Base-by-base conservation (phyloP, 345 rosid genomes). In the Schrenkiella parvula region DNA sequence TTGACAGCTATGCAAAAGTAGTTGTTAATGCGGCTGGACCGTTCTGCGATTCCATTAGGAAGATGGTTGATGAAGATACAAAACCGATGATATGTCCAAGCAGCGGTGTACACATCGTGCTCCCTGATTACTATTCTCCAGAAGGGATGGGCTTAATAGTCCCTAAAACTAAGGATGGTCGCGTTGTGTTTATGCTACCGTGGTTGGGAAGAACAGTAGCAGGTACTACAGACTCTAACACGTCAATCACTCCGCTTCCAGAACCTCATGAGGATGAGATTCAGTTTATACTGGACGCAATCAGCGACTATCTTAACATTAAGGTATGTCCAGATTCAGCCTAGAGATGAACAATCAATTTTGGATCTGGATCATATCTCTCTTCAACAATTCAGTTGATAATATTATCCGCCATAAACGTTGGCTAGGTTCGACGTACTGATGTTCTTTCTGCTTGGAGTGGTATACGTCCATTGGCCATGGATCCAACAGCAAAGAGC, bases 391-490 rank as follows among this genome's bases (percentile, higher is more conserved):
- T 46, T 42, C 31, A 43, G 64, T 9, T 64, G 70, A 63, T 53
- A 26, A 31, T 64, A 22, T 32, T 5, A 15, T 17, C 48, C 51
- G 32, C 63, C 52, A 17, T 55, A 43, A 64, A 74, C 39, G 71
- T 42, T 42, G 22, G 14, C 17, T 74, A 91, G 98, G 98, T 93
- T 6, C 87, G 98, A 5, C 92, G 99, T 34, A 38, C 78, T 19
- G 98, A 93, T 87, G 97, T 93, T 76, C 97, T 93, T 66, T 93
- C 98, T 60, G 98, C 96, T 39, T 93, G 98, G 98, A 93, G 99
- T 83, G 99, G 99, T 31, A 93, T 93, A 67, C 97, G 98, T 39
- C 98, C 98, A 22, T 77, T 93, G 83, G 99, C 97, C 26, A 66
- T 64, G 47, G 96, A 91, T 82, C 99, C 99, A 50, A 80, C 86